Conservation (phyloP, 257 asterid genomes). For the Misopates orontium region DNA sequence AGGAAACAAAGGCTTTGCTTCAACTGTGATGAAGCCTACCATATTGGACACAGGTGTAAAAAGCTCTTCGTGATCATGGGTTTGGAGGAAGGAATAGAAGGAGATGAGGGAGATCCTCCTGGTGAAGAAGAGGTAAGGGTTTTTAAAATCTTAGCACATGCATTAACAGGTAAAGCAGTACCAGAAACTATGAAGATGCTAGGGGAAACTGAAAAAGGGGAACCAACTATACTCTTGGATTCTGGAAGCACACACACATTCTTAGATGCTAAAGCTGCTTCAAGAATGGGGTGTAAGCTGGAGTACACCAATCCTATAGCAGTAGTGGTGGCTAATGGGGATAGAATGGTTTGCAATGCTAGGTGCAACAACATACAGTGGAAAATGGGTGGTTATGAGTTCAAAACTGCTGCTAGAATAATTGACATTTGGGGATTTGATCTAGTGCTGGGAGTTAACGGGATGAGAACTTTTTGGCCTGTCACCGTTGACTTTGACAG, state of each 20-base stretch:
- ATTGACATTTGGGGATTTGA: neutral
- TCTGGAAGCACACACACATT: too few species aligned
- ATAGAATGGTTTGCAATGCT: neutral
- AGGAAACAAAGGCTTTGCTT: neutral
- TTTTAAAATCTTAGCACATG: neutral
- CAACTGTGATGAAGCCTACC: constrained; percentile 6
- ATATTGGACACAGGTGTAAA: too few species aligned
- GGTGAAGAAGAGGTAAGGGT: neutral
- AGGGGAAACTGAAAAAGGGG: neutral
- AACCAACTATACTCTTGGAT: neutral
- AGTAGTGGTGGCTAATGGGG: constrained; percentile 1
- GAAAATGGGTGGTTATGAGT: neutral
- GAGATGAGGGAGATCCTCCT: too few species aligned
- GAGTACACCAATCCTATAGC: neutral
- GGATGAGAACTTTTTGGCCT: neutral
- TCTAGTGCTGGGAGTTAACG: neutral
- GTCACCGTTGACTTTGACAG: neutral
- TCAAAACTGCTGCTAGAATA: neutral
- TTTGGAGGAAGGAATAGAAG: neutral
- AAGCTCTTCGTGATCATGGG: neutral
- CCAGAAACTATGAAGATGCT: neutral
- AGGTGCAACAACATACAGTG: neutral
- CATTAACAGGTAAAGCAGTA: neutral
- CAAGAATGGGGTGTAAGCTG: neutral
- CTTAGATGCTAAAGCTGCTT: neutral